phyloP scores from a whole-genome alignment of 1,284 basidiomycete genomes.

The Apiotrichum veenhuisii region DNA sequence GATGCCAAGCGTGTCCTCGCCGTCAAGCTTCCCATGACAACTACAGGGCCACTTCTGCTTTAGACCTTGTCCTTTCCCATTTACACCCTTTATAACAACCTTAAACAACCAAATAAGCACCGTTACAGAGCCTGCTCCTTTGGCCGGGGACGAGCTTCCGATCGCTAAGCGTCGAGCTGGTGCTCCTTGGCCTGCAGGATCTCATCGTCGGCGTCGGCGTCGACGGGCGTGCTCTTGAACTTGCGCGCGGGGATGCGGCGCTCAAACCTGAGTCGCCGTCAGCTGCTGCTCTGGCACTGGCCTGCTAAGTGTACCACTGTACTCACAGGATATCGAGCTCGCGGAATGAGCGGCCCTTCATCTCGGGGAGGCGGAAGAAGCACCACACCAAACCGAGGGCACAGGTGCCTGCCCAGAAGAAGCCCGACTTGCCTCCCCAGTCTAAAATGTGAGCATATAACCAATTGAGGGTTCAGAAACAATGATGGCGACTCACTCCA shows the following conservation, averaged over 20 bases:
- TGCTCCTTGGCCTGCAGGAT: background rate
- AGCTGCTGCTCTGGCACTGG: background rate
- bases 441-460: slow-evolving; percentile 23
- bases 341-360: slow-evolving; percentile 45
- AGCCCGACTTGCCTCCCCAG: slow-evolving; percentile 36
- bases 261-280: slow-evolving; percentile 28
- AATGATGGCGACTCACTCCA: slow-evolving; percentile 21
- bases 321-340: slow-evolving; percentile 44
- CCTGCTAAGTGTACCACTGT: background rate
- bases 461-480: background rate
- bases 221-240: slow-evolving; percentile 24
- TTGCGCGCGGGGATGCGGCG: slow-evolving; percentile 30
- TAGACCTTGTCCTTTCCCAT: too few species aligned
- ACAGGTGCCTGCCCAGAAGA: slow-evolving; percentile 40
- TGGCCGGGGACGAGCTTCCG: too few species aligned
- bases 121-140: too few species aligned
- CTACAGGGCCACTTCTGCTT: too few species aligned
- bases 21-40: too few species aligned
- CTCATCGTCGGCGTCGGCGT: slow-evolving; percentile 5
- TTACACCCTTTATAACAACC: too few species aligned
- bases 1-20: too few species aligned
- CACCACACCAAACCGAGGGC: slow-evolving; percentile 1
- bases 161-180: too few species aligned
- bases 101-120: too few species aligned
- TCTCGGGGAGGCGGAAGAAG: slow-evolving; percentile 46